Percentiles rank a stretch among this genome's conserved stretches.
These are phyloP conservation scores for Pichia sp. DNA, from an alignment of 1,139 yeast genomes.

Conservation along the genomic window DNA sequence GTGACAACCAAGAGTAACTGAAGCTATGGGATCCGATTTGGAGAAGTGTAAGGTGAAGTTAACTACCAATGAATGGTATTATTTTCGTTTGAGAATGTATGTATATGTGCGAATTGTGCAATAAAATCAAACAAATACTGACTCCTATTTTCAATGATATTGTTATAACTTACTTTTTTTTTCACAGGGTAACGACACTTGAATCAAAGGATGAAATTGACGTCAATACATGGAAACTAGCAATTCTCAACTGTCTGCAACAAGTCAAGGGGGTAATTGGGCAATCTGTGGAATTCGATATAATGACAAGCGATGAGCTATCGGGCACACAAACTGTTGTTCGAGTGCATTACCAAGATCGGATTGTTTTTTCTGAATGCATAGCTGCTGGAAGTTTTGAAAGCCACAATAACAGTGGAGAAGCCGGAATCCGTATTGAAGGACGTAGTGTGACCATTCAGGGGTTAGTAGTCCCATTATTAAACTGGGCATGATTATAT, in stretches of 20 bases:
- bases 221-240: conserved; percentile 34
- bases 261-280: conserved; percentile 35
- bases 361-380: conserved; percentile 13
- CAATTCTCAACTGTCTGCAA: conserved; percentile 28
- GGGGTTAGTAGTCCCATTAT: conserved; percentile 1
- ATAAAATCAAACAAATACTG: no score
- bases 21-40: no score
- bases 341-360: conserved; percentile 20
- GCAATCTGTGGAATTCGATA: conserved; percentile 33
- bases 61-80: no score
- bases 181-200: conserved; percentile 1
- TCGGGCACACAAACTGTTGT: conserved; percentile 11
- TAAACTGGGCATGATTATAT: no score
- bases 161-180: neutral
- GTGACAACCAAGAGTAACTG: no score
- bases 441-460: conserved; percentile 8
- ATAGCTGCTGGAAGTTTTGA: conserved; percentile 20
- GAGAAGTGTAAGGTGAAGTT: no score
- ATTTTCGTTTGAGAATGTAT: neutral
- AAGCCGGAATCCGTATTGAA: conserved; percentile 20
- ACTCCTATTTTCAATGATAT: no score
- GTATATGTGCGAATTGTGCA: no score
- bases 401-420: conserved; percentile 18
- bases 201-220: conserved; percentile 20
- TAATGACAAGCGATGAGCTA: conserved; percentile 18